Evolutionary conservation across 2,329 filamentous ascomycete species (phyloP).

Genomic region (Xylariaceae sp.): DNA sequence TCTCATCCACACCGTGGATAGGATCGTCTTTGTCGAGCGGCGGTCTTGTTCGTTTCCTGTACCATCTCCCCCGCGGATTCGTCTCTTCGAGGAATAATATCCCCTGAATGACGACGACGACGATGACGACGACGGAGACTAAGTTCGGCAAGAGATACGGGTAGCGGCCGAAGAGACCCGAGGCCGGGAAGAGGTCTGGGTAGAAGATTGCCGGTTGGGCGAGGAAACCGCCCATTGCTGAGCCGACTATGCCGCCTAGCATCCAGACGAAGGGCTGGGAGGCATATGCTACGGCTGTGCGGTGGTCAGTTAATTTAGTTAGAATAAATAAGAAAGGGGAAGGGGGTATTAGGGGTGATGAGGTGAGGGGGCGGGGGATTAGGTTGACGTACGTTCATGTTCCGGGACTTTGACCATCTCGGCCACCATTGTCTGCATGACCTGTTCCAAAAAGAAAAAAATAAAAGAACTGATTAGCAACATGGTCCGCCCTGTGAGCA

Average conservation of each 20-base stretch:
- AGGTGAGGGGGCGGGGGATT: too few species aligned
- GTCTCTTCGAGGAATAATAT: slow-evolving; percentile 52
- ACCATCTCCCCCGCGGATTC: slow-evolving; percentile 27
- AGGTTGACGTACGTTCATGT: slow-evolving; percentile 33
- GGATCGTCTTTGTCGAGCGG: slow-evolving; percentile 14
- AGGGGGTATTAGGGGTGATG: not conserved
- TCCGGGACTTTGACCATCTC: slow-evolving; percentile 39
- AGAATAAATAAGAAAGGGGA: not conserved
- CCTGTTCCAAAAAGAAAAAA: slow-evolving; percentile 16
- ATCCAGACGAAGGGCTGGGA: slow-evolving; percentile 37
- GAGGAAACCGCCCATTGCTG: slow-evolving; percentile 35
- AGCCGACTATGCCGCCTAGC: slow-evolving; percentile 34
- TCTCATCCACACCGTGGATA: slow-evolving; percentile 28
- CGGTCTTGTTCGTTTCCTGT: not conserved
- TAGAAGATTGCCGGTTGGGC: slow-evolving; percentile 35
- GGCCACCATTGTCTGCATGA: slow-evolving; percentile 39
- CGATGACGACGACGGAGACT: slow-evolving; percentile 54
- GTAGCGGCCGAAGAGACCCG: slow-evolving; percentile 50
- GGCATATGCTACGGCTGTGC: slow-evolving; percentile 32
- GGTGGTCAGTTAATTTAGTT: not conserved
- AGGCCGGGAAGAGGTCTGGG: slow-evolving; percentile 33
- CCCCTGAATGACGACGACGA: slow-evolving; percentile 57
- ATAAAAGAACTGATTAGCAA: too few species aligned
- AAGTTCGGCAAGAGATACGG: slow-evolving; percentile 68
- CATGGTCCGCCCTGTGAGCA: too few species aligned